Base-by-base conservation (phyloP, 768 basidiomycete species). In the Exidia glandulosa region DNA sequence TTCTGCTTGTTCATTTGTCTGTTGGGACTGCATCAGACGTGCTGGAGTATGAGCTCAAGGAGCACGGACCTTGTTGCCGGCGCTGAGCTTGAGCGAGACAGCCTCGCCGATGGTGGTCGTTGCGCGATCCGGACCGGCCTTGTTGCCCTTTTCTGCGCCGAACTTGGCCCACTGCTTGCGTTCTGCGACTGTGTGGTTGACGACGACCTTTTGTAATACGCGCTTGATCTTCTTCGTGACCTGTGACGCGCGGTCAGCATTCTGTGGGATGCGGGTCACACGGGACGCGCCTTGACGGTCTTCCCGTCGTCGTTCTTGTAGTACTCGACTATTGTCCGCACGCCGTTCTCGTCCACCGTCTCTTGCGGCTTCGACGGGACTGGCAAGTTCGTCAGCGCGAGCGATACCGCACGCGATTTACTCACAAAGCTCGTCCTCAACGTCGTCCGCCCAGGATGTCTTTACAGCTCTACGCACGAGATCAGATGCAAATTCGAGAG, bases 91-190 rank as follows among this genome's bases (percentile, higher is more conserved):
- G 67, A 88, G 76, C 32, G 74, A 70, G 36, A 88, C 80, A 63
- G 78, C 81, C 75, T 88, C 87, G 45, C 83, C 95, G 32, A 98
- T 89, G 1, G 93, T 94, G 0, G 94, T 94, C 2, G 96, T 99
- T 13, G 93, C 90, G 36, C 88, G 80, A 74, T 96, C 92, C 3
- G 94, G 94, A 3, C 95, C 95, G 14, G 88, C 75, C 37, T 87
- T 82, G 69, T 84, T 93, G 27, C 91, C 90, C 71, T 82, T 86
- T 74, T 98, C 96, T 62, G 82, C 79, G 3, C 96, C 96, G 67
- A 99, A 99, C 72, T 95, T 98, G 25, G 83, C 68, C 93, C 93
- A 96, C 64, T 84, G 85, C 72, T 94, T 88, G 56, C 95, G 84
- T 70, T 95, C 93, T 0, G 96, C 96, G 12, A 97, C 93, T 27